Base-by-base conservation (phyloP, 2,329 filamentous ascomycete species). In the Catunica adiposa region DNA sequence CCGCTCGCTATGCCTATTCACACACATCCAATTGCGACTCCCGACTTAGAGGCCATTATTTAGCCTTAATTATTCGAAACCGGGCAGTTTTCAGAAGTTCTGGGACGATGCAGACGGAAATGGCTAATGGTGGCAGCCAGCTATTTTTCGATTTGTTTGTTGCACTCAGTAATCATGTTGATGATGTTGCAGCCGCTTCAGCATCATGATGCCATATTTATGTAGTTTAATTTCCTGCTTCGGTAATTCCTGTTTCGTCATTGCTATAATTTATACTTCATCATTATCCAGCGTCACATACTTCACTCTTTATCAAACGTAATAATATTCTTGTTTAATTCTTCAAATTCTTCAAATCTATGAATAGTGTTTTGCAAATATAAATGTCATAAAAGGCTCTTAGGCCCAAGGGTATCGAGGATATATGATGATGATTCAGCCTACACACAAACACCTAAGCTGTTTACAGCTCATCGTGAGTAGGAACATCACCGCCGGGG, bases 391-490 rank as follows among this genome's bases (percentile, higher is more conserved):
- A 44, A 44, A 44, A 8, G 40, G 40, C 40, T 17, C 40, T 22
- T 44, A n/a, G 40, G 40, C 40, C 40, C 20, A 44, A 51, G 48
- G 29, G 23, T 51, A 31, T 51, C 25, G 29, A 51, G 26, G 48
- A 31, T 20, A 17, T 9, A 51, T 26, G 26, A 29, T 26, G 26
- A 29, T 31, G 26, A 29, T 29, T 25, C n/a, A 26, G 46, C n/a
- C 20, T 29, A 42, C 25, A 47, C 44, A 44, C 55, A 42, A 51
- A 48, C n/a, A 9, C 26, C n/a, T n/a, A 8, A 50, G 63, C 61
- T 63, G 66, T 69, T 82, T 86, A 90, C 74, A 89, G 73, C 77
- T 90, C 86, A 66, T 89, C 86, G 71, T 89, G 86, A 62, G 71
- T 68, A 60, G 81, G 79, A 70, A 82, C 85, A 62, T 89, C 85